Base-by-base conservation (phyloP, 306 rosid species). In the Neltuma alba region DNA sequence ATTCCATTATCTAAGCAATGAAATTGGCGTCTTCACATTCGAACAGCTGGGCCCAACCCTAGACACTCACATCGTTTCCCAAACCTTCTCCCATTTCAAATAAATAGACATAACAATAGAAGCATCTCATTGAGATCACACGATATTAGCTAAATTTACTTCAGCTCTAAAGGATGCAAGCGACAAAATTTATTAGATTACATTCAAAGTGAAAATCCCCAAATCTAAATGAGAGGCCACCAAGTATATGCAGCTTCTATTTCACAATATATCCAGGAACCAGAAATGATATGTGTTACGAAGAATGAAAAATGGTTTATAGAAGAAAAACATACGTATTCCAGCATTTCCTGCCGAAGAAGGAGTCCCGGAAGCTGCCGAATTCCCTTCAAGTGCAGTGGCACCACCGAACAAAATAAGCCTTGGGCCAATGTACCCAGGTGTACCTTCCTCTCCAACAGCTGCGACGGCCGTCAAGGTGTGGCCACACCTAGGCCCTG, bases 301-400 rank as follows among this genome's bases (percentile, higher is more conserved):
- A 4, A 70, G 14, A 42, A 27, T 67, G 44, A 47, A 37, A 23
- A 40, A 48, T 28, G 36, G 52, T 45, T 57, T 0, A 34, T 28
- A 25, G 6, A 40, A 23, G 75, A 68, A 80, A 79, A 76, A 87
- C 96, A 66, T 91, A 96, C 99, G 95, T 72, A 96, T 96, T 80
- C 99, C 98, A 15, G 99, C 99, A 80, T 90, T 96, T 85, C 99
- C 99, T 54, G 98, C 98, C 3, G 99, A 93, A 2, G 99, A 82
- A 40, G 99, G 99, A 88, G 98, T 93, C 72, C 99, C 99, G 0
- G 99, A 83, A 34, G 92, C 99, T 1, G 94, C 99, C 0, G 99
- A 91, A 85, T 93, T 96, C 36, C 98, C 99, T 85, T 96, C 99
- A 30, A 96, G 98, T 2, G 97, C 99, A 28, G 99, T 96, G 82